These are phyloP conservation scores for Aspergillus campestris DNA, from an alignment of 495 filamentous ascomycete genomes.

Conservation along the genomic window DNA sequence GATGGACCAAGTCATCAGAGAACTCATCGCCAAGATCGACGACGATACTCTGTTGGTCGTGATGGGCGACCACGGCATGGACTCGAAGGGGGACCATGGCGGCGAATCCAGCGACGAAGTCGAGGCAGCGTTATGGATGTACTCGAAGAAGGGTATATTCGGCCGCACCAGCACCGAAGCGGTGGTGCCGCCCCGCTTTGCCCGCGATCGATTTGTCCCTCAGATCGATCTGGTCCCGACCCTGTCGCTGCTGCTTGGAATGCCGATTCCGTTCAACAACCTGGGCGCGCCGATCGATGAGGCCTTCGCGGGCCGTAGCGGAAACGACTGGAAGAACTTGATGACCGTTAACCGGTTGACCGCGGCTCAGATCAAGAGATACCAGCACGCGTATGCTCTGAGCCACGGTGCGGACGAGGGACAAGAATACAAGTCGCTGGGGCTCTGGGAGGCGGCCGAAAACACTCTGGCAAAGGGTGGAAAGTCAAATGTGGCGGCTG, in stretches of 20 bases:
- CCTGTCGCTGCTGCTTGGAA: constrained; percentile 72
- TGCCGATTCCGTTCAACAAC: constrained; percentile 96
- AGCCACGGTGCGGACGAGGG: constrained; percentile 56
- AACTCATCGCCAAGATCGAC: constrained; percentile 64
- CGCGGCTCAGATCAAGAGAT: constrained; percentile 80
- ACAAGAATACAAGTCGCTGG: constrained; percentile 43
- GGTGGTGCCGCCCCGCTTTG: constrained; percentile 56
- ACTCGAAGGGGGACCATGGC: constrained; percentile 91
- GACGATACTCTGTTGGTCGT: constrained; percentile 84
- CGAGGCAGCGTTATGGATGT: constrained; percentile 96
- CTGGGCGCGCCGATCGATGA: constrained; percentile 92
- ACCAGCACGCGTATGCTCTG: constrained; percentile 60
- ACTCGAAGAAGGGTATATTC: constrained; percentile 76
- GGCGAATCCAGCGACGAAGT: constrained; percentile 94
- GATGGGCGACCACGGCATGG: constrained; percentile 99
- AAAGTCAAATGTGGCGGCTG: constrained; percentile 25
- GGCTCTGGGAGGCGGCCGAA: constrained; percentile 51
- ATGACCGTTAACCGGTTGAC: constrained; percentile 66
- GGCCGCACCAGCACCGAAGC: constrained; percentile 60
- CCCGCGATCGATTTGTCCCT: constrained; percentile 72
- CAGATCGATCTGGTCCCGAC: constrained; percentile 97
- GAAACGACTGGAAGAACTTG: constrained; percentile 65
- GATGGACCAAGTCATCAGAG: constrained; percentile 74
- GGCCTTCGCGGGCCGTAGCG: constrained; percentile 66
- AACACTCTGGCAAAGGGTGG: constrained; percentile 27